Conservation (phyloP, 2,329 filamentous ascomycete species). For the Penicillium sp. region DNA sequence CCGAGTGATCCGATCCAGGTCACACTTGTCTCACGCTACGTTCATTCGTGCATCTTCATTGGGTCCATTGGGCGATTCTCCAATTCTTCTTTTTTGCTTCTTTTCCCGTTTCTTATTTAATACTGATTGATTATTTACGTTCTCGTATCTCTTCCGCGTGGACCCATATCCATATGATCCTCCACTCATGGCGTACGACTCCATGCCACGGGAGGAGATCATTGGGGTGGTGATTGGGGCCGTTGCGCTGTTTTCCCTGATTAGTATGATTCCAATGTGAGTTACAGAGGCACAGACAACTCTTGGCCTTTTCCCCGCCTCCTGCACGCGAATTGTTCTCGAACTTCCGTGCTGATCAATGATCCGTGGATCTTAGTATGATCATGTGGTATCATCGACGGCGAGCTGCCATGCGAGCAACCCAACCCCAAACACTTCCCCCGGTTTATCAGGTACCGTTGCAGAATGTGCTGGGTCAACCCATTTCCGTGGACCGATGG, state of each 20-base stretch:
- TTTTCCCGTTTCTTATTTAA: background rate
- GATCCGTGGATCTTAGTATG: conserved; percentile 13
- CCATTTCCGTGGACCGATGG: conserved; percentile 29
- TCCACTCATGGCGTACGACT: conserved; percentile 24
- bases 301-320: conserved; percentile 15
- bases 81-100: background rate
- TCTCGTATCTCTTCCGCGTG: conserved; percentile 11
- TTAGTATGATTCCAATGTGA: conserved; percentile 34
- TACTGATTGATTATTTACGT: background rate
- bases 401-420: conserved; percentile 12
- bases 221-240: conserved; percentile 34
- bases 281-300: conserved; percentile 15
- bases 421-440: background rate
- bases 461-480: conserved; percentile 15
- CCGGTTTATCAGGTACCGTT: conserved; percentile 14
- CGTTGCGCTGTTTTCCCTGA: conserved; percentile 27
- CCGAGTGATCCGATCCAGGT: conserved; percentile 11
- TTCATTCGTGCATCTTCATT: background rate
- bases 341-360: conserved; percentile 11
- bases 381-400: conserved; percentile 28
- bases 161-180: conserved; percentile 12
- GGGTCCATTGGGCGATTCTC: conserved; percentile 11
- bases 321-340: conserved; percentile 17
- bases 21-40: conserved; percentile 1
- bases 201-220: conserved; percentile 24